Base-by-base conservation (phyloP, 140 eudicot genomes). In the Cichorium intybus region DNA sequence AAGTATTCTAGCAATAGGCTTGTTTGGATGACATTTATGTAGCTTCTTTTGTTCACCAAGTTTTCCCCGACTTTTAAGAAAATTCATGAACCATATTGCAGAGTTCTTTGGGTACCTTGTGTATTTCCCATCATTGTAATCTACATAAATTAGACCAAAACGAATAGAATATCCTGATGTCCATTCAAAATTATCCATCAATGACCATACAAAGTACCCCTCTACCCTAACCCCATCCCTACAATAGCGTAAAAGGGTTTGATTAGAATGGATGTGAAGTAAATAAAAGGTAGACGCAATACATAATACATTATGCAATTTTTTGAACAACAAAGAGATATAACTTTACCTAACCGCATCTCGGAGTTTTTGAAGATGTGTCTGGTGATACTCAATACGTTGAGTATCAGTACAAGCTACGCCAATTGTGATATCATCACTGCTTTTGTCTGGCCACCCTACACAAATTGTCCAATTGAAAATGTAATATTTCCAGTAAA, bases 181-280 rank as follows among this genome's bases (percentile, higher is more conserved):
- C 64, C 64, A 58, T 43, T 58, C 64, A 33, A n/a, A 58, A 33
- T 58, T 58, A 43, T 58, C 64, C 64, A 58, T 27, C 24, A 58
- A 18, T 7, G 64, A 58, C 64, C 64, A 58, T 10, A 22, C 48
- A 33, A 58, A 58, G 16, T 58, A 58, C 39, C 64, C 64, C 46
- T 28, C 17, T 6, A 58, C 39, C 39, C 3, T 39, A 14, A 29
- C 24, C 3, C 64, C 64, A 33, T 17, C 64, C 48, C 64, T 58
- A 29, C 16, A 34, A 33, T 16, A 58, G 46, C 10, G 45, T 21
- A 56, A 0, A 8, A 6, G 1, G 0, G 10, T 58, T 17, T 8
- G 39, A 20, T 20, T 37, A 3, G 7, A 31, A 31, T 31, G 37
- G 11, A 31, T 8, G 37, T 31, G 10, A 31, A 31, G 16, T 24